Evolutionary conservation across 2,329 filamentous ascomycete species (phyloP), one percentile per base, ranked within the genome.

Genomic region (Fusarium sp.): DNA sequence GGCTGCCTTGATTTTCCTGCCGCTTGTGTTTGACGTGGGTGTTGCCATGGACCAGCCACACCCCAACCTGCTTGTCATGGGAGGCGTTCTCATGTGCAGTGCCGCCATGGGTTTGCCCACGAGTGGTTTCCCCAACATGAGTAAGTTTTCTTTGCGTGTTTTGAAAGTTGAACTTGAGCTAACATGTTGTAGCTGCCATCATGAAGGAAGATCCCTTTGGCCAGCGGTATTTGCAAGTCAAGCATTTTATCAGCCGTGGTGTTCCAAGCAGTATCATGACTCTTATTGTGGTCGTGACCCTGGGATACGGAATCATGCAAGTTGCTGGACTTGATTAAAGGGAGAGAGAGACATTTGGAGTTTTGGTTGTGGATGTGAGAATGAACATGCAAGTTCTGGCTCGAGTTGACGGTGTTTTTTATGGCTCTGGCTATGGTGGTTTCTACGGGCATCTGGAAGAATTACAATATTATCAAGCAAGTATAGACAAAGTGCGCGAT

Each of bases 181-280:
- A 64, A 77, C 65, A 46, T 51, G 8, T 7, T 44, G 14, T 55
- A 96, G 93, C 96, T 76, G 96, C 96, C 4, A 98, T 99, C 75
- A 98, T 99, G 96, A 98, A 98, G 85, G 96, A 99, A 81, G 95
- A 99, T 75, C 87, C 92, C 0, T 96, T 94, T 0, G 96, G 96
- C 8, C 93, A 97, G 77, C 86, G 96, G 61, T 99, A 99, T 77
- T 86, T 99, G 58, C 86, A 91, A 65, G 96, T 99, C 57, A 92
- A 91, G 77, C 96, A 99, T 79, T 99, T 99, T 80, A 90, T 99
- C 75, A 96, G 91, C 56, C 85, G 94, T n/a, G 96, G 96, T 76
- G 88, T 99, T 36, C 95, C 96, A 1, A 90, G 91, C 76, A 96
- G 92, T 79, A 78, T 98, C 34, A 84, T 97, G 59, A 90, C 93